Base-by-base conservation (phyloP, 176 grass and related monocot species). In the Cocos nucifera region DNA sequence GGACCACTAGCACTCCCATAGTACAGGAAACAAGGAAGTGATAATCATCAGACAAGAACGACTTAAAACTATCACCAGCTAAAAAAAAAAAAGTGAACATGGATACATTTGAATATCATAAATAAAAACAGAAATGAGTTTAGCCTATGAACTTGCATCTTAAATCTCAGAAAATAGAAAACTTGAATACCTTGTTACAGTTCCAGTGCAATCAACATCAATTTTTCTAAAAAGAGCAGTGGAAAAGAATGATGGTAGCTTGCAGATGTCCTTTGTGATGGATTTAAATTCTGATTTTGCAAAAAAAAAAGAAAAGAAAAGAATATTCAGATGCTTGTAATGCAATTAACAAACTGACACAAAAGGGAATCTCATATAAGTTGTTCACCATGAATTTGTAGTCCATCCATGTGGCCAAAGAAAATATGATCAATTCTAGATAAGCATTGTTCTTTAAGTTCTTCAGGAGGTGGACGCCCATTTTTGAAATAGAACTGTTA, bases 401-500 rank as follows among this genome's bases (percentile, higher is more conserved):
- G 76, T 6, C 94, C 94, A 55, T 83, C 94, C 67, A 56, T 48
- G 53, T 85, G 82, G 5, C 87, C 85, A 77, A 93, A 98, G 75
- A 98, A 98, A 64, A 93, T 67, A 61, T 92, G 84, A 68, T 93
- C 88, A 57, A 89, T 55, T 73, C 88, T 90, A 76, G 88, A 93
- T 73, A 98, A 75, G 64, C 85, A 98, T 50, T 93, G 94, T 74
- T 98, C 94, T 75, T 78, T 86, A 57, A 93, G 53, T 64, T 88
- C 94, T 70, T 83, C 92, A 52, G 84, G 59, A 70, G 84, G 79
- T 66, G 94, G 94, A 58, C 77, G 67, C 17, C 94, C 94, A 81
- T 98, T 65, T 71, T 93, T 85, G 73, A 98, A 98, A 70, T 98
- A 98, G 65, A 98, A 98, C 94, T 98, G 70, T 19, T 15, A 79